Percentiles rank a stretch among this genome's conserved stretches.
Evolutionary conservation across 352 stramenopile genomes (phyloP).

Genomic region (Phytophthora fragariaefolia): DNA sequence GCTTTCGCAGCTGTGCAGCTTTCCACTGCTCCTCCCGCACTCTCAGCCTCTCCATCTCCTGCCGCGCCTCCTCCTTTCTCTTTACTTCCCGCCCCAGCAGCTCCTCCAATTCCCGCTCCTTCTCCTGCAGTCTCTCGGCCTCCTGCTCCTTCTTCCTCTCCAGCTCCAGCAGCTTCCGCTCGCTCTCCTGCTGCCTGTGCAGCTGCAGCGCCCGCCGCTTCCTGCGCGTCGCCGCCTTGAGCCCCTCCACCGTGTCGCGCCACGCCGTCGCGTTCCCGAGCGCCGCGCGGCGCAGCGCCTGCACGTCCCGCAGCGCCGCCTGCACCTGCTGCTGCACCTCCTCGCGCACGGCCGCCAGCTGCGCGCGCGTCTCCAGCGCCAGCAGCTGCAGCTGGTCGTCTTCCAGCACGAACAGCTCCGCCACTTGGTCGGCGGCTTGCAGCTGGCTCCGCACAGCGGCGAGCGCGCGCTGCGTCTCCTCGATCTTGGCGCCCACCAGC

Average conservation of each 20-base stretch:
- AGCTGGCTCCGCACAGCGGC: conserved; percentile 32
- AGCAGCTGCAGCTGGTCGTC: conserved; percentile 30
- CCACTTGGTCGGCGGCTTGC: conserved; percentile 17
- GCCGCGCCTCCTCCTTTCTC: conserved; percentile 6
- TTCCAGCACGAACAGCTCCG: conserved; percentile 34
- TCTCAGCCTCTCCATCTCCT: conserved; percentile 10
- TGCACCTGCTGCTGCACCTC: conserved; percentile 23
- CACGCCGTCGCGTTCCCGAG: conserved; percentile 26
- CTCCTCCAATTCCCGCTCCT: conserved; percentile 9
- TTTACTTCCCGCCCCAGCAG: conserved; percentile 21
- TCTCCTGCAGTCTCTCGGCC: conserved; percentile 1
- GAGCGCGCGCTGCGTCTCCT: conserved; percentile 27
- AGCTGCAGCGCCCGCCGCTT: conserved; percentile 24
- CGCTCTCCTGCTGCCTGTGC: conserved; percentile 4
- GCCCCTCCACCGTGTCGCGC: conserved; percentile 25
- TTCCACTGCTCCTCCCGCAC: conserved; percentile 11
- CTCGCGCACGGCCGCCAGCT: conserved; percentile 17
- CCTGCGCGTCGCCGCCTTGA: conserved; percentile 25
- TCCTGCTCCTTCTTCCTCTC: conserved; percentile 13
- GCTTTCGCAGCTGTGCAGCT: too few species aligned
- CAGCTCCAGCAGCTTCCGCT: conserved; percentile 6
- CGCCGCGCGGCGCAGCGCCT: conserved; percentile 1
- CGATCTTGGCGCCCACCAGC: neutral
- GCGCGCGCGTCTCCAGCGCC: conserved; percentile 24
- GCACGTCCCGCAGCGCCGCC: conserved; percentile 19